Percentiles rank a stretch among this genome's conserved stretches.
These are phyloP conservation scores for Mortierella sp. DNA, from an alignment of 371 early-diverging fungal species.

Conservation along the genomic window DNA sequence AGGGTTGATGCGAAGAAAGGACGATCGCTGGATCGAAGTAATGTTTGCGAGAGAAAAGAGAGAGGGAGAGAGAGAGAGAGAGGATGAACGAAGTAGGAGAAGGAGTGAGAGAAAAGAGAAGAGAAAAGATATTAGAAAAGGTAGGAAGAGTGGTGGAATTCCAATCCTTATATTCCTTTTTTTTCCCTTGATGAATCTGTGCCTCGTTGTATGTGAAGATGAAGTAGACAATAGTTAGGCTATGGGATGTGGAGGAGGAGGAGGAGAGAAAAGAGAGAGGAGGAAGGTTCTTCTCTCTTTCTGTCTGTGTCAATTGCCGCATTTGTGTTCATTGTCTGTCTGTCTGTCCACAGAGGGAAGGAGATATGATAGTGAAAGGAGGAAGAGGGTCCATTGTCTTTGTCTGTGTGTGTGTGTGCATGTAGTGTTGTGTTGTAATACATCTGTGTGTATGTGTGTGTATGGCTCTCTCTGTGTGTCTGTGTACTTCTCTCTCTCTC, in stretches of 20 bases:
- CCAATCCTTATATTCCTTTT: conserved; percentile 42
- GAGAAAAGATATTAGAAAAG: conserved; percentile 7
- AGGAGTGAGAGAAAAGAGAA: neutral
- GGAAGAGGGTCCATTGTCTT: neutral
- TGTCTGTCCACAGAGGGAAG: neutral
- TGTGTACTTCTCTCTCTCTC: neutral
- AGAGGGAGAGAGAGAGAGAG: neutral
- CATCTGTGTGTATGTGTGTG: neutral
- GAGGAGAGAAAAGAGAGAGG: conserved; percentile 7
- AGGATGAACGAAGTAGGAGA: neutral
- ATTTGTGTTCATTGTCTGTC: conserved; percentile 32
- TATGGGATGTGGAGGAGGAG: conserved; percentile 2
- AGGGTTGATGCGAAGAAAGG: neutral
- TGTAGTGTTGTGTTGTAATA: neutral
- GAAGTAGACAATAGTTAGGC: neutral
- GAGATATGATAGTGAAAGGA: neutral
- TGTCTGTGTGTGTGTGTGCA: neutral
- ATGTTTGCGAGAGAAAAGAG: conserved; percentile 1
- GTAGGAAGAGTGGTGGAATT: conserved; percentile 34
- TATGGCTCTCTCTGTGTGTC: conserved; percentile 11
- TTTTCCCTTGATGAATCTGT: neutral
- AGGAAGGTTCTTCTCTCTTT: conserved; percentile 30
- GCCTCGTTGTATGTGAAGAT: neutral
- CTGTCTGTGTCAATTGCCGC: conserved; percentile 17
- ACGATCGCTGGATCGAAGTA: neutral